Percentiles rank a stretch among this genome's conserved stretches.
These are phyloP conservation scores for Malus hybrid DNA, from an alignment of 331 rosid species.

Conservation along the genomic window DNA sequence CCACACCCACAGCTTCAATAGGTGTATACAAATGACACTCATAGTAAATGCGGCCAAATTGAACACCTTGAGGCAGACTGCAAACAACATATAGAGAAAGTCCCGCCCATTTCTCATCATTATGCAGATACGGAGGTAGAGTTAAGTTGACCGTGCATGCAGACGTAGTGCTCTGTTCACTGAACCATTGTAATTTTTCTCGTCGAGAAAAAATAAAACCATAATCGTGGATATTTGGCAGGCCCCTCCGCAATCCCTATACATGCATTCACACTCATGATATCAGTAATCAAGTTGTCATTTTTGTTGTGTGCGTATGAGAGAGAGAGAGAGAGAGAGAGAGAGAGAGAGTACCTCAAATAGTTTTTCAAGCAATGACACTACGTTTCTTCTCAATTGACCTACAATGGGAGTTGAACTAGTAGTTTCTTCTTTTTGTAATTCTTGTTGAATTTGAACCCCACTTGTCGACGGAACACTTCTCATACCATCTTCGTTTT, in stretches of 20 bases:
- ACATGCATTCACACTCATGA: neutral
- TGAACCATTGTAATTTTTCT: neutral
- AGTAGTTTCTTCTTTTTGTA: neutral
- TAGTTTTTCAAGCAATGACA: neutral
- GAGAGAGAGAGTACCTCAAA: slow-evolving; percentile 1
- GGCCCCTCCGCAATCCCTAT: neutral
- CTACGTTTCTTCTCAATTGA: neutral
- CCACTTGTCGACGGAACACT: neutral
- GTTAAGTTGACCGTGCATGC: neutral
- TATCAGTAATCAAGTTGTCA: neutral
- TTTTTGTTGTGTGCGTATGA: neutral
- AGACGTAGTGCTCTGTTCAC: neutral
- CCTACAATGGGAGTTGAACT: neutral
- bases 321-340: neutral
- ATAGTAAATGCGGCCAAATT: neutral
- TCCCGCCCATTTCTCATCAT: slow-evolving; percentile 18
- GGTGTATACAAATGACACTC: neutral
- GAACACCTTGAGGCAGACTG: neutral
- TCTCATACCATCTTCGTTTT: neutral
- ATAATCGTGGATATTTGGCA: neutral
- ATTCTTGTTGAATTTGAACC: neutral
- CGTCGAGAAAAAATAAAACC: neutral
- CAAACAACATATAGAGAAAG: neutral
- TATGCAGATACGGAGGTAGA: slow-evolving; percentile 12
- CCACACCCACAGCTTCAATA: neutral